These are phyloP conservation scores for Keithomyces neogunnii DNA, from an alignment of 2,329 filamentous ascomycete genomes.

Conservation along the genomic window DNA sequence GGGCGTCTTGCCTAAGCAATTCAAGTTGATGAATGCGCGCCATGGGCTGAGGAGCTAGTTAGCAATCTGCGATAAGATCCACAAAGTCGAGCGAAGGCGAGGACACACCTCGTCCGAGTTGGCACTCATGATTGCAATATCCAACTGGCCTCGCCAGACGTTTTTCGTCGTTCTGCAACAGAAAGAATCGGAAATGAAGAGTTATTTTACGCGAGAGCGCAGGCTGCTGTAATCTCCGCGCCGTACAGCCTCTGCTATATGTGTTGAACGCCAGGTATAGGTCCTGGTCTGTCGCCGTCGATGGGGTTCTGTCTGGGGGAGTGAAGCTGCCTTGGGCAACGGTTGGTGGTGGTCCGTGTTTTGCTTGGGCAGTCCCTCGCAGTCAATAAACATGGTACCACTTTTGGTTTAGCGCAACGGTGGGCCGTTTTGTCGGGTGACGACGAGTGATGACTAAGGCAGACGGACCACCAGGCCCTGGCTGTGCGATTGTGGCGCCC, in stretches of 20 bases:
- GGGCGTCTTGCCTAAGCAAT: slow-evolving; percentile 57
- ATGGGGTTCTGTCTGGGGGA: background rate
- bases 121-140: slow-evolving; percentile 16
- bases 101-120: slow-evolving; percentile 19
- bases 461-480: background rate
- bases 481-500: background rate
- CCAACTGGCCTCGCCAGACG: background rate
- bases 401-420: slow-evolving; percentile 14
- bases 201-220: background rate
- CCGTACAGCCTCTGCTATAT: background rate
- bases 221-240: background rate
- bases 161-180: background rate
- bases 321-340: slow-evolving; percentile 1
- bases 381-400: slow-evolving; percentile 22
- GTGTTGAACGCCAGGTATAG: background rate
- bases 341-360: slow-evolving; percentile 14
- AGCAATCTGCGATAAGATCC: slow-evolving; percentile 5
- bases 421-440: background rate
- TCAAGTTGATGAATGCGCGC: slow-evolving; percentile 51
- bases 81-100: background rate
- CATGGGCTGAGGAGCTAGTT: slow-evolving; percentile 27
- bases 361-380: slow-evolving; percentile 11
- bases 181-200: background rate
- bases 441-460: no score
- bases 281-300: background rate